Base-by-base conservation (phyloP, 2,329 filamentous ascomycete genomes). In the Talaromyces sp. region DNA sequence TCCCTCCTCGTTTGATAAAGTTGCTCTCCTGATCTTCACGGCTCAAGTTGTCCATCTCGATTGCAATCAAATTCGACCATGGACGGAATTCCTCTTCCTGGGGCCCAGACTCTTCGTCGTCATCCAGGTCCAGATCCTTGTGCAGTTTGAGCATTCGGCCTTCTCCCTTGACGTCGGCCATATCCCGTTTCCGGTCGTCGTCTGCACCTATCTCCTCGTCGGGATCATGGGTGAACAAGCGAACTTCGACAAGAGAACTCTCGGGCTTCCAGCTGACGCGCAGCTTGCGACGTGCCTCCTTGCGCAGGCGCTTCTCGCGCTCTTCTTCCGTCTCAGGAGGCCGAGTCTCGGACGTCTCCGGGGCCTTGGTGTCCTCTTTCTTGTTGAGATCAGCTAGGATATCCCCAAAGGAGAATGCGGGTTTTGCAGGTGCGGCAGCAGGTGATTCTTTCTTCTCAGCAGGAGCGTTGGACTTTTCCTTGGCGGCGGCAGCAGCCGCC, bases 231-330 rank as follows among this genome's bases (percentile, higher is more conserved):
- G 81, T 83, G 70, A 88, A 88, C 56, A 84, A 79, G 53, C 82
- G 80, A 59, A 87, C 78, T 66, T 85, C 78, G 3, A 83, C 83
- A 12, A 89, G 77, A 31, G 79, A 76, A 18, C 82, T 78, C 64
- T 86, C 85, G 0, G 82, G 79, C 64, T 85, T 87, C 80, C 85
- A 89, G 7, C 77, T 80, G 5, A 89, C 86, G 23, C 85, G 83
- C 34, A 88, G 71, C 65, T 84, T 85, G 44, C 85, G 81, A 40
- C 86, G 81, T 56, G 81, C 79, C 68, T 88, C 86, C 66, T 87
- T 88, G 8, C 84, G 80, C 2, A 87, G 71, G 30, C 86, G 81
- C 71, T 83, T 87, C 23, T 79, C 70, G 59, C 80, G 85, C 68
- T 87, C 81, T 68, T 87, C 85, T 57, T 82, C 77, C 0, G 84